Percentiles rank a stretch among this genome's conserved stretches.
Evolutionary conservation across 1,284 basidiomycete species (phyloP).

Genomic region (Leccinum fallax): DNA sequence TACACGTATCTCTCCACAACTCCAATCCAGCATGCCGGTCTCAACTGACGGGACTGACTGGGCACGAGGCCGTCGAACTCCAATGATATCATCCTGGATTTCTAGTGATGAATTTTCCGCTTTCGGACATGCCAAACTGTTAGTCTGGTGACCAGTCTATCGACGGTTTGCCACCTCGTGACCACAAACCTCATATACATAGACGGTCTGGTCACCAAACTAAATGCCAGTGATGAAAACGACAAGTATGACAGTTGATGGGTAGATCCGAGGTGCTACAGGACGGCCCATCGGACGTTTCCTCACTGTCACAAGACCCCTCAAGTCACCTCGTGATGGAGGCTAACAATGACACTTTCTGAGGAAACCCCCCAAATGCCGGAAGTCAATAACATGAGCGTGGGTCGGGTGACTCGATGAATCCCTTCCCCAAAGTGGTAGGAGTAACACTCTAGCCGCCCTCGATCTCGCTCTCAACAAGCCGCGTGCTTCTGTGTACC

Average conservation of each 20-base stretch:
- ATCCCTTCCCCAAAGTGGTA: neutral
- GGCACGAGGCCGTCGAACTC: neutral
- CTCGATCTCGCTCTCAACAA: neutral
- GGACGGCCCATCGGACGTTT: neutral
- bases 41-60: neutral
- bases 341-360: neutral
- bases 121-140: neutral
- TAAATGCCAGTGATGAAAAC: neutral
- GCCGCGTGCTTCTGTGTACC: neutral
- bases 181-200: too few relatives aligned
- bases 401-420: neutral
- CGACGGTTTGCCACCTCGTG: too few relatives aligned
- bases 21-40: slow-evolving; percentile 1
- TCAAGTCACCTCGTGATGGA: neutral
- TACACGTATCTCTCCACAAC: neutral
- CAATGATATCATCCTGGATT: neutral
- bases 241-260: neutral
- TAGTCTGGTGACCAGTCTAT: too few relatives aligned
- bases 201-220: too few relatives aligned
- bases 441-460: neutral
- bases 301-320: neutral
- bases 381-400: neutral
- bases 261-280: neutral
- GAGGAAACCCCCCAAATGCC: neutral
- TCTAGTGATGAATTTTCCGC: neutral